Evolutionary conservation across 768 basidiomycete species (phyloP), one percentile per base, ranked within the genome.

Genomic region (Xanthoconium stramineum): DNA sequence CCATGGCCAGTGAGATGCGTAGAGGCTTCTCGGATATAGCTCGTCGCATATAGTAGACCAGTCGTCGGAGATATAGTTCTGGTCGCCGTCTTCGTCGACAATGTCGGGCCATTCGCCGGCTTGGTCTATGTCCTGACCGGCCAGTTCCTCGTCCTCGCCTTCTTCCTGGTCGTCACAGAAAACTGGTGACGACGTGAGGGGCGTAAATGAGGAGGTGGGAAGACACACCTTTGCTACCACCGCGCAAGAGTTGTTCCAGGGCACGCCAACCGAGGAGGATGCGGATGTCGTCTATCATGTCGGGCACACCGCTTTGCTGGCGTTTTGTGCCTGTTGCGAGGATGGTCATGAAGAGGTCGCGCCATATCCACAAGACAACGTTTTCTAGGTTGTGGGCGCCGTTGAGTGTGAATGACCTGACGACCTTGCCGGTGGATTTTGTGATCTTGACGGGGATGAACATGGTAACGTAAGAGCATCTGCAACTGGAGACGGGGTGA

Each of bases 351-450:
- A 88, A 81, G 19, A 88, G 74, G 57, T 88, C 87, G 7, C 86
- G 77, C 86, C 86, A 88, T 50, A 88, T 80, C 83, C 84, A 88
- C 17, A 85, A 67, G 7, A 82, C 56, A 39, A 79, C 72, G 14
- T 69, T 71, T 29, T 78, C 74, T 19, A 85, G 70, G 24, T 74
- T 73, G 32, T 77, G 74, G 1, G 78, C 78, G 5, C 84, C 84
- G 4, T 68, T 67, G 20, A 85, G 65, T 20, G 67, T 64, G 52
- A 85, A 84, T 0, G 74, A 70, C 60, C 80, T 84, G 61, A 85
- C 64, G 24, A 72, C 40, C 36, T 75, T 77, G 14, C 79, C 78
- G 12, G 70, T 73, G 48, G 74, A 76, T 47, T 69, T 53, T n/a
- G 61, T 79, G 53, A 87, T 76, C 11, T 65, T 62, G 51, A 83